These are phyloP conservation scores for Starmera quercuum DNA, from an alignment of 805 yeast genomes.

Conservation along the genomic window DNA sequence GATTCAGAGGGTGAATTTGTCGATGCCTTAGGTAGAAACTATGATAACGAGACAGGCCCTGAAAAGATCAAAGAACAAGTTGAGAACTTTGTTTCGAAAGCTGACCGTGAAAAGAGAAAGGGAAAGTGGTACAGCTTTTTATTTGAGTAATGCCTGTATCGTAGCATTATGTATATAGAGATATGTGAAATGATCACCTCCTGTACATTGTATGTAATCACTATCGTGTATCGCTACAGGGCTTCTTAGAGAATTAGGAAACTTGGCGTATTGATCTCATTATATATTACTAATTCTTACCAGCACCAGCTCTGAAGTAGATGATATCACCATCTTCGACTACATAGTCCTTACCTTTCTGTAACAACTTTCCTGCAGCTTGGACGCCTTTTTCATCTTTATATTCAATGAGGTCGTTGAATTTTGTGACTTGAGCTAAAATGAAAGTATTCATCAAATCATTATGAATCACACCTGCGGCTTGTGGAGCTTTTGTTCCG, in stretches of 20 bases:
- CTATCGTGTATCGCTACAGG: not conserved
- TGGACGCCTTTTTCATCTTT: conserved; percentile 79
- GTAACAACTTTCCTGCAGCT: conserved; percentile 81
- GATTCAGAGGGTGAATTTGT: conserved; percentile 97
- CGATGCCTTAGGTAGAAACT: conserved; percentile 91
- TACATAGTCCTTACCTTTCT: conserved; percentile 91
- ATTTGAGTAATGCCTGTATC: too few species aligned
- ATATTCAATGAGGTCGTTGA: conserved; percentile 64
- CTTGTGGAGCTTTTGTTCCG: conserved; percentile 95
- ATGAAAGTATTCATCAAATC: conserved; percentile 94
- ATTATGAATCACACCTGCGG: conserved; percentile 96
- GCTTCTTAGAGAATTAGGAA: too few species aligned
- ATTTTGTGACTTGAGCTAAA: conserved; percentile 88
- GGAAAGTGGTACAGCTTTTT: conserved; percentile 44
- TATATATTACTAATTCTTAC: too few species aligned
- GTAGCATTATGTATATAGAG: too few species aligned
- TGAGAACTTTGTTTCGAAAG: conserved; percentile 66
- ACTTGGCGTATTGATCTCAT: too few species aligned
- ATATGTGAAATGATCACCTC: not conserved
- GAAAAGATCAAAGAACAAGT: conserved; percentile 70
- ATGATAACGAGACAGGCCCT: conserved; percentile 70
- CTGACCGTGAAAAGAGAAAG: conserved; percentile 58
- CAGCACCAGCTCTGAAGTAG: conserved; percentile 91
- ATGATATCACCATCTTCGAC: conserved; percentile 94
- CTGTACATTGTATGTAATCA: not conserved